These are phyloP conservation scores for Plantago coronopus DNA, from an alignment of 305 asterid species.

Conservation along the genomic window DNA sequence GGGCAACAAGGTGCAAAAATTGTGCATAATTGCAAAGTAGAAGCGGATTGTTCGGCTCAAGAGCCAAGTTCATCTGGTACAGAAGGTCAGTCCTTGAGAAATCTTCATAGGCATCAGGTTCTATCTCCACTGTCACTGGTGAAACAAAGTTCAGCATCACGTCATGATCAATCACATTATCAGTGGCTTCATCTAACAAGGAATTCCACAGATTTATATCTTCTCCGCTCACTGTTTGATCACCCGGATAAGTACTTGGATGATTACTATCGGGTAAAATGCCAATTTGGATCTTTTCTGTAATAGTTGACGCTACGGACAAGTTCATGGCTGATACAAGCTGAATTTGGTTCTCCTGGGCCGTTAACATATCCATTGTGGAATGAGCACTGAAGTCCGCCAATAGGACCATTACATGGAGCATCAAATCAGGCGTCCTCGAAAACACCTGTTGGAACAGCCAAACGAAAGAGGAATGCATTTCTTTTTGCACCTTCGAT, in stretches of 20 bases:
- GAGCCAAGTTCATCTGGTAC: slow-evolving; percentile 54
- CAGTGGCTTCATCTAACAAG: slow-evolving; percentile 47
- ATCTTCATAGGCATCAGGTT: slow-evolving; percentile 47
- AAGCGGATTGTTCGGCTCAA: slow-evolving; percentile 64
- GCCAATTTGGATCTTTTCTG: slow-evolving; percentile 16
- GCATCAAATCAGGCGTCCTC: slow-evolving; percentile 65
- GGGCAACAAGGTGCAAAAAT: slow-evolving; percentile 52
- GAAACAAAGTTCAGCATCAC: slow-evolving; percentile 43
- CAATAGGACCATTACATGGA: slow-evolving; percentile 61
- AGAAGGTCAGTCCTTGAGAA: slow-evolving; percentile 50
- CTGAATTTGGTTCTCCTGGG: slow-evolving; percentile 12
- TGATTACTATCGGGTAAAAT: slow-evolving; percentile 13
- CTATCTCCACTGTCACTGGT: slow-evolving; percentile 52
- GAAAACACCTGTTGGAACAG: slow-evolving; percentile 80
- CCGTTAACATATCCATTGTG: background rate
- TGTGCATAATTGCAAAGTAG: slow-evolving; percentile 72
- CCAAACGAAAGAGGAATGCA: slow-evolving; percentile 69
- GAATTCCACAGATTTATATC: slow-evolving; percentile 64
- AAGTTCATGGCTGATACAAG: slow-evolving; percentile 16
- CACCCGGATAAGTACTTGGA: slow-evolving; percentile 12
- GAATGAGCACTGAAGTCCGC: slow-evolving; percentile 62
- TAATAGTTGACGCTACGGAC: slow-evolving; percentile 13
- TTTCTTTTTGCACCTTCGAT: slow-evolving; percentile 53
- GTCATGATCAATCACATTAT: slow-evolving; percentile 39
- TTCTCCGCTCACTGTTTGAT: slow-evolving; percentile 24